Percentiles rank a stretch among this genome's conserved stretches.
Evolutionary conservation across 805 yeast species (phyloP).

Genomic region (Metschnikowia drakensbergensis): DNA sequence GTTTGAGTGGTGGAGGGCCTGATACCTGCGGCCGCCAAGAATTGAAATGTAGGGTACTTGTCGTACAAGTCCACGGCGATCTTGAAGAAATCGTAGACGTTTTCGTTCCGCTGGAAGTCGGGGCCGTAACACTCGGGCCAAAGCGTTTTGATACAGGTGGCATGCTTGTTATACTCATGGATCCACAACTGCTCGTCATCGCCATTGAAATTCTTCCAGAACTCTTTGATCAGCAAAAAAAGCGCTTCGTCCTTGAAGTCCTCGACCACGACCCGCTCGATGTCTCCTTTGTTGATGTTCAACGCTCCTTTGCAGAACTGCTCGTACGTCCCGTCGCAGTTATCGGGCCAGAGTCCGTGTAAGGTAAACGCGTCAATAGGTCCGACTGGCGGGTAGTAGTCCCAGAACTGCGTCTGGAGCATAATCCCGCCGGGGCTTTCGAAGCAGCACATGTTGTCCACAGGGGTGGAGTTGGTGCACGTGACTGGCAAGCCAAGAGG

Average conservation of each 20-base stretch:
- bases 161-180: slow-evolving; percentile 44
- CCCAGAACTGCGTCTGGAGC: slow-evolving; percentile 43
- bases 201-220: slow-evolving; percentile 32
- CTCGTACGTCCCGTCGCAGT: slow-evolving; percentile 37
- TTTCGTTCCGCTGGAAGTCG: slow-evolving; percentile 18
- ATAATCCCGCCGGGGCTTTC: slow-evolving; percentile 39
- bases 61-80: slow-evolving; percentile 31
- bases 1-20: slow-evolving; percentile 32
- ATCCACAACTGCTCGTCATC: slow-evolving; percentile 35
- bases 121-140: slow-evolving; percentile 34
- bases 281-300: slow-evolving; percentile 23
- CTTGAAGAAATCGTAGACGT: slow-evolving; percentile 29
- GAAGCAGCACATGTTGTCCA: slow-evolving; percentile 47
- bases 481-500: background rate
- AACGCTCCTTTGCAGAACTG: slow-evolving; percentile 34
- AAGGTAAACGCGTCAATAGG: slow-evolving; percentile 36
- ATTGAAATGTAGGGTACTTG: slow-evolving; percentile 34
- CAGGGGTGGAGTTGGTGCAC: slow-evolving; percentile 38
- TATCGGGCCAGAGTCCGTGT: slow-evolving; percentile 45
- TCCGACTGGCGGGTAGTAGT: slow-evolving; percentile 33
- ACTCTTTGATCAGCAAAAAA: slow-evolving; percentile 21
- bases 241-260: slow-evolving; percentile 26
- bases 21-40: slow-evolving; percentile 34
- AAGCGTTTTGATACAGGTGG: slow-evolving; percentile 39
- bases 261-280: slow-evolving; percentile 24